phyloP scores from a whole-genome alignment of 1,139 yeast species.

The Cylindricascospora bacillispora region DNA sequence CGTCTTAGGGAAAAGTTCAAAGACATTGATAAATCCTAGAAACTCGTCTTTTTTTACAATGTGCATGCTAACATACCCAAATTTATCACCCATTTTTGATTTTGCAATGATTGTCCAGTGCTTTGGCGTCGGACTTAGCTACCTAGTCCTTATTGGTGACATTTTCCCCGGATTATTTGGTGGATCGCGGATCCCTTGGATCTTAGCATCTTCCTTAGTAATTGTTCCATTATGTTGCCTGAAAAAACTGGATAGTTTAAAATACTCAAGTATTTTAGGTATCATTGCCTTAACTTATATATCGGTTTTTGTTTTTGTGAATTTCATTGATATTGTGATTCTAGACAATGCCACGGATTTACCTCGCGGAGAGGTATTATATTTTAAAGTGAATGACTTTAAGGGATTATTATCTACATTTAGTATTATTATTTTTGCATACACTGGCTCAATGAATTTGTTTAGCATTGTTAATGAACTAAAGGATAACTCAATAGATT shows the following conservation, averaged over 20 bases:
- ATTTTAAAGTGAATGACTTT: conserved; percentile 41
- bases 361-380: conserved; percentile 38
- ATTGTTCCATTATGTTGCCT: conserved; percentile 69
- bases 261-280: conserved; percentile 79
- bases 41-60: conserved; percentile 78
- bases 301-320: conserved; percentile 56
- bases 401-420: conserved; percentile 64
- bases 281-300: conserved; percentile 70
- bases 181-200: conserved; percentile 42
- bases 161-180: conserved; percentile 59
- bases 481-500: conserved; percentile 38
- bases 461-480: conserved; percentile 83
- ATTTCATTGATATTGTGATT: conserved; percentile 36
- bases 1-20: conserved; percentile 63
- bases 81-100: conserved; percentile 72
- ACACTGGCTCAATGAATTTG: conserved; percentile 91
- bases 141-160: conserved; percentile 81
- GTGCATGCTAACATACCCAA: conserved; percentile 75
- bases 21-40: conserved; percentile 48
- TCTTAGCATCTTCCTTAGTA: conserved; percentile 44
- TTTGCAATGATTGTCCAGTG: conserved; percentile 81
- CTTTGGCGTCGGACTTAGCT: conserved; percentile 86
- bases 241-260: conserved; percentile 68
- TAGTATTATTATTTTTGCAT: conserved; percentile 90
- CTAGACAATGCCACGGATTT: conserved; percentile 15